Evolutionary conservation across 352 stramenopile species (phyloP).

Genomic region (Globisporangium radiosum): DNA sequence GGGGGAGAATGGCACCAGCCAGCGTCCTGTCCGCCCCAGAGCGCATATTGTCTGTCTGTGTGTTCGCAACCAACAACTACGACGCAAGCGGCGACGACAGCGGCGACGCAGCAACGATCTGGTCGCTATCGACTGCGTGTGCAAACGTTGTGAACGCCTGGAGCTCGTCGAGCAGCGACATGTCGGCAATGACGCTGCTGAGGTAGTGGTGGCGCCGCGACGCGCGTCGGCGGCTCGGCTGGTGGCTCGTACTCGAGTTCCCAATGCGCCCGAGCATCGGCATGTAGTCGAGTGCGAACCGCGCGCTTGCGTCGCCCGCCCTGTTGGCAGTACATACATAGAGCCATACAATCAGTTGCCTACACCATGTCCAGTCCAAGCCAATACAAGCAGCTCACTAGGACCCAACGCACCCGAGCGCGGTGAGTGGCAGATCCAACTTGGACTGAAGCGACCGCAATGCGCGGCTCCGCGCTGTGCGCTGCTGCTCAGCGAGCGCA

Average conservation of each 20-base stretch:
- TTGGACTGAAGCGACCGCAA: conserved; percentile 23
- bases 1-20: too few species aligned
- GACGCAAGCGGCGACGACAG: conserved; percentile 20
- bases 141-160: conserved; percentile 38
- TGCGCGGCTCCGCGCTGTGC: not conserved
- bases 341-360: too few species aligned
- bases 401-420: conserved; percentile 27
- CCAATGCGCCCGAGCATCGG: conserved; percentile 56
- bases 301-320: conserved; percentile 24
- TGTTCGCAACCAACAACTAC: not conserved
- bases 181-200: conserved; percentile 62
- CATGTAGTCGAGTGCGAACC: conserved; percentile 64
- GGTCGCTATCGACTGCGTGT: conserved; percentile 20
- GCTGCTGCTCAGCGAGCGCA: conserved; percentile 14
- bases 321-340: not conserved
- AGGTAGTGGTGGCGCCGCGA: conserved; percentile 77
- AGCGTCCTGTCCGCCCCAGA: not conserved
- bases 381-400: conserved; percentile 14
- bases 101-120: conserved; percentile 50
- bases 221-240: conserved; percentile 53
- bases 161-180: conserved; percentile 57
- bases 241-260: conserved; percentile 31
- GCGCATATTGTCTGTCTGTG: not conserved
- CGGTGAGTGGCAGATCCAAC: conserved; percentile 34
- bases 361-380: too few species aligned